Evolutionary conservation across 1,284 basidiomycete genomes (phyloP).

Genomic region (Rhodotorula sp.): DNA sequence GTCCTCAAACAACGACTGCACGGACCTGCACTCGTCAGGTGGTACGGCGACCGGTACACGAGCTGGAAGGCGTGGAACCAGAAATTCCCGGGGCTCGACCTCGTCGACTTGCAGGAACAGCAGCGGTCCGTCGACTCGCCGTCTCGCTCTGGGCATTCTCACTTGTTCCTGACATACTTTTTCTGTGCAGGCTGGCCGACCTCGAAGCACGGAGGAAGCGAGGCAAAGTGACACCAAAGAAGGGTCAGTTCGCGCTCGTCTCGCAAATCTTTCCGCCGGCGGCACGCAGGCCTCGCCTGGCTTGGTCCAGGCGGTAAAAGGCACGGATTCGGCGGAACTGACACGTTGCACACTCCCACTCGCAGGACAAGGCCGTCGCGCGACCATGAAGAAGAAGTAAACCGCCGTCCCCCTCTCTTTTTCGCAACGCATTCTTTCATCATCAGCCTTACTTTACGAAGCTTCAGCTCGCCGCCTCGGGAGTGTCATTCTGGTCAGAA

Average conservation of each 20-base stretch:
- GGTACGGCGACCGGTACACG: conserved; percentile 56
- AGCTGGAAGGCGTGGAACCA: conserved; percentile 26
- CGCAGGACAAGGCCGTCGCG: conserved; percentile 39
- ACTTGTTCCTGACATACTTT: not conserved
- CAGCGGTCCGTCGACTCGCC: conserved; percentile 21
- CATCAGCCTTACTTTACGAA: not conserved
- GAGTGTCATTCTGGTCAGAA: too few species aligned
- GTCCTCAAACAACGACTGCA: conserved; percentile 72
- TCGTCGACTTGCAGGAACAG: conserved; percentile 36
- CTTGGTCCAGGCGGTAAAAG: not conserved
- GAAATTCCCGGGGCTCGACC: conserved; percentile 26
- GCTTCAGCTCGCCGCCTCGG: not conserved
- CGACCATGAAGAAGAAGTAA: conserved; percentile 41
- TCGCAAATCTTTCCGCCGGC: not conserved
- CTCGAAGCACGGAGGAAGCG: conserved; percentile 36
- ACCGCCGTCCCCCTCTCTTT: too few species aligned
- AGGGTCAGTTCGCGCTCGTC: conserved; percentile 22
- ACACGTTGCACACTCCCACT: too few species aligned
- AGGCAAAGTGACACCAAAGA: conserved; percentile 42
- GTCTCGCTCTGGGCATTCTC: not conserved
- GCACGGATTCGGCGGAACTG: not conserved
- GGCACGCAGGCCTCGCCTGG: too few species aligned
- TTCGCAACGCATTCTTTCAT: not conserved
- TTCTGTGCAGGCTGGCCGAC: conserved; percentile 29
- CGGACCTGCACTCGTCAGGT: conserved; percentile 73